Conservation (phyloP, 2,329 filamentous ascomycete species). For the Septoria linicola region DNA sequence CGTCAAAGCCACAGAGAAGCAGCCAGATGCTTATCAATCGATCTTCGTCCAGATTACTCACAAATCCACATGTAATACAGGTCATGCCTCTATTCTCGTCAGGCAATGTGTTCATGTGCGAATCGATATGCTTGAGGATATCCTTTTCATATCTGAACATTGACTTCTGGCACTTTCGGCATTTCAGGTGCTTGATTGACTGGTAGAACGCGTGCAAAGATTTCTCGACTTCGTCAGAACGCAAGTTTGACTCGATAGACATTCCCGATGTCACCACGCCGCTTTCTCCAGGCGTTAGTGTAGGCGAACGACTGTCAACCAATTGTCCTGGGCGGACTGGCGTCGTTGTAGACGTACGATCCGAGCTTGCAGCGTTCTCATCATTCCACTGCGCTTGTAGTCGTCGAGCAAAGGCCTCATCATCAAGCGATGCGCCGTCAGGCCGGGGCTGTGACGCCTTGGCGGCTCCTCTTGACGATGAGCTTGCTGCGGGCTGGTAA, state of each 20-base stretch:
- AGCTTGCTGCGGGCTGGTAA: background rate
- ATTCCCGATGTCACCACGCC: background rate
- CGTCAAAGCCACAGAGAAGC: constrained; percentile 42
- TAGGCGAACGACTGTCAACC: too few relatives aligned
- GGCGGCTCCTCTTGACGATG: background rate
- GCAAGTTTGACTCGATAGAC: background rate
- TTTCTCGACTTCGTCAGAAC: background rate
- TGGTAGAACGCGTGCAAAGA: background rate
- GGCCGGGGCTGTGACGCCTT: background rate
- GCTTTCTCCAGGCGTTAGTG: too few relatives aligned
- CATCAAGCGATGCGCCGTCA: background rate
- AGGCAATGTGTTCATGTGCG: background rate
- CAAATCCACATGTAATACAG: background rate
- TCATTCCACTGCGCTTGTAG: constrained; percentile 9
- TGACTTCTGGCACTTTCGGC: background rate
- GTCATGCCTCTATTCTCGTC: background rate
- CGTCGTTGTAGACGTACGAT: background rate
- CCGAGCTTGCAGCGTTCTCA: background rate
- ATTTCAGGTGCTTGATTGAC: background rate
- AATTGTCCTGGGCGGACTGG: background rate
- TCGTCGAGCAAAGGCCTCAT: constrained; percentile 12
- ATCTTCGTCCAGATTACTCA: background rate
- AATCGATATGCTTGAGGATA: background rate
- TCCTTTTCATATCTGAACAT: constrained; percentile 1
- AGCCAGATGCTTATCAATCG: constrained; percentile 40